phyloP scores from a whole-genome alignment of 345 rosid species.

The Eutrema heterophyllum region DNA sequence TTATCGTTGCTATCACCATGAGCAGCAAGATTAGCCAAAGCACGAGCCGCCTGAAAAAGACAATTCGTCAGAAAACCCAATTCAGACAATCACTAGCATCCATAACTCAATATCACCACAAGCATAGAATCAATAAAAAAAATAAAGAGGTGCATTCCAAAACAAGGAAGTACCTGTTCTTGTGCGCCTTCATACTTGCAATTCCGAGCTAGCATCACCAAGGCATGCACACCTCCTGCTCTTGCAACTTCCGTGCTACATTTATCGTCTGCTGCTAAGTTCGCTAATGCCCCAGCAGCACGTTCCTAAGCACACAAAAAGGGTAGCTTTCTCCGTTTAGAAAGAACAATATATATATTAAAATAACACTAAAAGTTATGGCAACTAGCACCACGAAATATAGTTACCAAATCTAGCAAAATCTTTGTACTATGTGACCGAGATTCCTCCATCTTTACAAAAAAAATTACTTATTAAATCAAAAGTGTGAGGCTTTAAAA shows the following conservation, averaged over 20 bases:
- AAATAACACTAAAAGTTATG: not conserved
- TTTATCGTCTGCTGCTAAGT: slow-evolving; percentile 77
- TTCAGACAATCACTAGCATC: not conserved
- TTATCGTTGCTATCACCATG: slow-evolving; percentile 85
- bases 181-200: slow-evolving; percentile 71
- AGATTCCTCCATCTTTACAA: not conserved
- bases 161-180: slow-evolving; percentile 48
- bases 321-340: not conserved
- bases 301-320: slow-evolving; percentile 50
- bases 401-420: not conserved
- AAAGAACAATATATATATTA: not conserved
- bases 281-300: slow-evolving; percentile 85
- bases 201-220: slow-evolving; percentile 68
- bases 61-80: not conserved
- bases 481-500: slow-evolving; percentile 5
- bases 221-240: slow-evolving; percentile 74
- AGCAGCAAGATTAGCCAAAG: slow-evolving; percentile 89
- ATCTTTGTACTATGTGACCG: not conserved
- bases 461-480: not conserved
- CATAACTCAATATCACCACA: not conserved
- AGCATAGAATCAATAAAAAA: not conserved
- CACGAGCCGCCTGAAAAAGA: slow-evolving; percentile 74
- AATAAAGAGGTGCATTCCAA: not conserved
- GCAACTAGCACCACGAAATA: not conserved
- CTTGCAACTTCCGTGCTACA: slow-evolving; percentile 66